Conservation (phyloP, 352 stramenopile species). For the Achlya hypogyna region DNA sequence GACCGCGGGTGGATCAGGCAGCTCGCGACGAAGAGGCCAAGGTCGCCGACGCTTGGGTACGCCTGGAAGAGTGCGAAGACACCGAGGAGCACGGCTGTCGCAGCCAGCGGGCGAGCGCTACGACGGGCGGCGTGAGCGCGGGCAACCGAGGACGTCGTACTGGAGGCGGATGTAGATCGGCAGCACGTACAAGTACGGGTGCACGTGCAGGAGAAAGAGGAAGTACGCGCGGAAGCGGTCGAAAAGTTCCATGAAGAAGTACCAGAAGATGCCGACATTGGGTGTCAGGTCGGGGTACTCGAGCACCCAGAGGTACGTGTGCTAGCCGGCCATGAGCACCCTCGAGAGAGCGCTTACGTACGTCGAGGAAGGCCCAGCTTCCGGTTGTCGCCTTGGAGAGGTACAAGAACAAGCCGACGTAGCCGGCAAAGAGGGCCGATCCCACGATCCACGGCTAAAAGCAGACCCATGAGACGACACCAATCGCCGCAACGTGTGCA, state of each 20-base stretch:
- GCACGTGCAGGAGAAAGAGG: constrained; percentile 65
- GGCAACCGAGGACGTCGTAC: constrained; percentile 25
- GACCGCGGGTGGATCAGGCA: constrained; percentile 67
- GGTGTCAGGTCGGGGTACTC: constrained; percentile 75
- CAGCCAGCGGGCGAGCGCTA: constrained; percentile 63
- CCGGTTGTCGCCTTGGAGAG: neutral
- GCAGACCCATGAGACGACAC: neutral
- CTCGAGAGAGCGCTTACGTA: neutral
- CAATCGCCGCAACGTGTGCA: neutral
- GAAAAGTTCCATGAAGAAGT: constrained; percentile 85
- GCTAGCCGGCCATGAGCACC: constrained; percentile 33
- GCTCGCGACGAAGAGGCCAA: constrained; percentile 64
- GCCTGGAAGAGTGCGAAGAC: constrained; percentile 73
- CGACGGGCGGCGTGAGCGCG: neutral
- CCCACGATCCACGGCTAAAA: neutral
- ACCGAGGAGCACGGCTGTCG: constrained; percentile 51
- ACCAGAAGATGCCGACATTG: constrained; percentile 83
- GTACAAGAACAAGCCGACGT: neutral
- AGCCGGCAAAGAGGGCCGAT: neutral
- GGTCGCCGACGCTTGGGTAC: constrained; percentile 69
- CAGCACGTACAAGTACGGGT: constrained; percentile 71
- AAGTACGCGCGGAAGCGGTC: constrained; percentile 82
- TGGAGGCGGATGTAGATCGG: constrained; percentile 67
- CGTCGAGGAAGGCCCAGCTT: neutral
- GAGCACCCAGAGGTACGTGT: constrained; percentile 75